Evolutionary conservation across 2,329 filamentous ascomycete species (phyloP), one percentile per base, ranked within the genome.

Genomic region (Penicillium janthinellum): DNA sequence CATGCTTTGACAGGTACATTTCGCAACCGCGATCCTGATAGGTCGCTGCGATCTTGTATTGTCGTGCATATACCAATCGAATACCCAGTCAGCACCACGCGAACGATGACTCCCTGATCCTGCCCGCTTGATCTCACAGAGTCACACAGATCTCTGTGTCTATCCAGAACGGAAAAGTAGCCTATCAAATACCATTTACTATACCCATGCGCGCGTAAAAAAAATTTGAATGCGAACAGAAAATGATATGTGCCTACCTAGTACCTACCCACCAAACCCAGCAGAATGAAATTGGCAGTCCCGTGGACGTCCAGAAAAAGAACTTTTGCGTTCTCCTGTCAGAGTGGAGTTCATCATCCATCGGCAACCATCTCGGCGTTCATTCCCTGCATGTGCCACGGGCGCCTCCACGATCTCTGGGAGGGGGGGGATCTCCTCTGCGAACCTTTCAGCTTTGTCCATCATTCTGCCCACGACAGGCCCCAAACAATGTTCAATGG

Each of bases 1-100:
- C 65, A 65, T 64, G 59, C 63, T 65, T 64, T 20, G 63, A 66
- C 64, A 63, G 63, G 60, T 60, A 63, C 58, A 59, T 45, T 25
- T 28, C 8, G 51, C 52, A 51, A 38, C 34, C 49, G 50, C 49
- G 49, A 38, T 25, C 35, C 34, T 51, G 49, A 51, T 51, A 25
- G 49, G 49, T 14, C 34, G 17, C 49, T 39, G 11, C 1, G 12
- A 51, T 39, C 28, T 20, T 49, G 45, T 49, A 49, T 8, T 31
- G n/a, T 25, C 20, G 34, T 49, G 45, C 11, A 35, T 28, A 28
- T 47, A n/a, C 44, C 44, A 31, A 47, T 47, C 44, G 14, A 47
- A n/a, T 47, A n/a, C 44, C 44, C 15, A 20, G 28, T 20, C 8
- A 10, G 28, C 28, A 49, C 25, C 31, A 35, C 45, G 45, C 45